These are phyloP conservation scores for Neocatenulostroma microsporum DNA, from an alignment of 2,329 filamentous ascomycete species.

Conservation along the genomic window DNA sequence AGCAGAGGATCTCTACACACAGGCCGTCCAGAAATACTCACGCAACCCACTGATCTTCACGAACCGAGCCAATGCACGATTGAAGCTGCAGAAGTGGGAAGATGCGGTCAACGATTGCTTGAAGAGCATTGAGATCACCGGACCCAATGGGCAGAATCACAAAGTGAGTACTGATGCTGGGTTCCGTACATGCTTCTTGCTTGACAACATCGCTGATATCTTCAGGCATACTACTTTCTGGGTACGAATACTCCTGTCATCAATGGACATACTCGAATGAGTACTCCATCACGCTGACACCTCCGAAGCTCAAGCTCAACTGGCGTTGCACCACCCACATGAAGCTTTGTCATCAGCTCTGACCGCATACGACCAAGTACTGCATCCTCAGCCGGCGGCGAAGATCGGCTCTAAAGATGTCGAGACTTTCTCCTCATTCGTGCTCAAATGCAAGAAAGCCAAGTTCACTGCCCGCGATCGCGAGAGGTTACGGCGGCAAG, in stretches of 20 bases:
- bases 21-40: slow-evolving; percentile 69
- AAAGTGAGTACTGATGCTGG: too few relatives aligned
- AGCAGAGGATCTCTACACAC: slow-evolving; percentile 62
- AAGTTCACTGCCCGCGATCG: slow-evolving; percentile 73
- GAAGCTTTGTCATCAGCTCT: slow-evolving; percentile 64
- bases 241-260: too few relatives aligned
- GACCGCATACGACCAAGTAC: slow-evolving; percentile 56
- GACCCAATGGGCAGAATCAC: slow-evolving; percentile 33
- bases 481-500: slow-evolving; percentile 48
- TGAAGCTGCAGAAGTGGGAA: slow-evolving; percentile 66
- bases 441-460: slow-evolving; percentile 74
- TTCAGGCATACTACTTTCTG: too few relatives aligned
- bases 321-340: slow-evolving; percentile 63
- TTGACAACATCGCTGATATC: too few relatives aligned
- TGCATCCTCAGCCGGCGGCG: slow-evolving; percentile 51
- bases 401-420: slow-evolving; percentile 31
- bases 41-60: slow-evolving; percentile 74
- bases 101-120: slow-evolving; percentile 70
- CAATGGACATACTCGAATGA: too few relatives aligned
- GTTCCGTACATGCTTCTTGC: slow-evolving; percentile 57
- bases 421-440: slow-evolving; percentile 55
- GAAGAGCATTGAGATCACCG: slow-evolving; percentile 61
- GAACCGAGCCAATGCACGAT: slow-evolving; percentile 76
- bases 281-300: neutral
- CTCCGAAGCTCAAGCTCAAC: slow-evolving; percentile 61